These are phyloP conservation scores for Stephanodiscus triporus DNA, from an alignment of 108 stramenopile genomes.

Conservation along the genomic window DNA sequence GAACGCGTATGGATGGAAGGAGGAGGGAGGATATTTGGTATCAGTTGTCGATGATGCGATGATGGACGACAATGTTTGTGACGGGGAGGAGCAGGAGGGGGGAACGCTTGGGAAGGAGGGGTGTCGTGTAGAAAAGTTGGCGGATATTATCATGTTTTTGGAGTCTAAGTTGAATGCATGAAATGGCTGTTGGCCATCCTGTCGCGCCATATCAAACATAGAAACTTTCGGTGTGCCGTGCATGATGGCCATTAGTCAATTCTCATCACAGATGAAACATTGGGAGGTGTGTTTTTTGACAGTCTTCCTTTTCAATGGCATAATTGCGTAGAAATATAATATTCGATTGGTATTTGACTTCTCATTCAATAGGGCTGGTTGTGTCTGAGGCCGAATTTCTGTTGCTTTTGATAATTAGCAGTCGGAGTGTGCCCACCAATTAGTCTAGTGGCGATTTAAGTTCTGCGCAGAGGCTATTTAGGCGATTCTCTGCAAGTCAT, in stretches of 20 bases:
- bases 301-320: background rate
- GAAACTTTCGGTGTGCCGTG: background rate
- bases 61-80: slow-evolving; percentile 5
- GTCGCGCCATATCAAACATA: background rate
- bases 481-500: too few relatives aligned
- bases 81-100: slow-evolving; percentile 1
- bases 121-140: slow-evolving; percentile 35
- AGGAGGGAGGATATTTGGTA: slow-evolving; percentile 32
- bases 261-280: too few relatives aligned
- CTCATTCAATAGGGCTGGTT: too few relatives aligned
- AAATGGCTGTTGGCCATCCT: background rate
- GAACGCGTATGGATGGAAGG: slow-evolving; percentile 36
- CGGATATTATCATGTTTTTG: slow-evolving; percentile 52
- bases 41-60: slow-evolving; percentile 26
- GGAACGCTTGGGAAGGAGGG: slow-evolving; percentile 1
- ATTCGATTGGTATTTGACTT: background rate
- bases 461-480: too few relatives aligned
- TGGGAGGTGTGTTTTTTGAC: background rate
- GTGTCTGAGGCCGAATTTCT: too few relatives aligned
- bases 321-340: background rate
- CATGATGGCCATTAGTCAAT: background rate
- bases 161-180: slow-evolving; percentile 53
- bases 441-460: too few relatives aligned
- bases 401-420: too few relatives aligned
- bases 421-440: too few relatives aligned